phyloP scores from a whole-genome alignment of 163 green algal species.

The Scenedesmus sp. region DNA sequence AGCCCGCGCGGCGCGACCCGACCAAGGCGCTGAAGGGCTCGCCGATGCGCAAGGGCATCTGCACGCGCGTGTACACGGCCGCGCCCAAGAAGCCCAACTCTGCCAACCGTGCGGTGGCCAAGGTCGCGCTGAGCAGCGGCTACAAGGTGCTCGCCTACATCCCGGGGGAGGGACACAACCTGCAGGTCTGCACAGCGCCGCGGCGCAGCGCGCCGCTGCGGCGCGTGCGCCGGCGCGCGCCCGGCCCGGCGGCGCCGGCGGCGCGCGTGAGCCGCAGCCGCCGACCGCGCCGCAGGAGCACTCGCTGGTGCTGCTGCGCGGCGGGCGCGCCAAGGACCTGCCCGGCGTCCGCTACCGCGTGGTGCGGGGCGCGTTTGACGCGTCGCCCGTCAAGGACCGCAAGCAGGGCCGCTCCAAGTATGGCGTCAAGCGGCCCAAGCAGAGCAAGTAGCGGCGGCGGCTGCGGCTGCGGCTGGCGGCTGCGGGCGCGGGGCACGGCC shows the following conservation, averaged over 20 bases:
- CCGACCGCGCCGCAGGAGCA: slow-evolving; percentile 75
- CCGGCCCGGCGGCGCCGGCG: no score
- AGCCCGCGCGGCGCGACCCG: slow-evolving; percentile 36
- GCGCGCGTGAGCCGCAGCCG: no score
- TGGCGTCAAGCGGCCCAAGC: slow-evolving; percentile 69
- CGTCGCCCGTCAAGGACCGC: slow-evolving; percentile 74
- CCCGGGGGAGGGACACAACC: slow-evolving; percentile 66
- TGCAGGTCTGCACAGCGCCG: slow-evolving; percentile 25
- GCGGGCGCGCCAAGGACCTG: slow-evolving; percentile 85
- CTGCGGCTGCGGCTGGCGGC: no score
- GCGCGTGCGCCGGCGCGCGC: no score
- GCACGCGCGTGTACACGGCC: slow-evolving; percentile 84
- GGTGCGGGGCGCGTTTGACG: slow-evolving; percentile 82
- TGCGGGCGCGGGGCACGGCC: no score
- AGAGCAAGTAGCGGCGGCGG: no score
- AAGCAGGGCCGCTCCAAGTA: slow-evolving; percentile 83
- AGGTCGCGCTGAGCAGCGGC: slow-evolving; percentile 81
- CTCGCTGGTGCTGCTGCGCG: slow-evolving; percentile 82
- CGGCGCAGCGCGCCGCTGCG: neutral
- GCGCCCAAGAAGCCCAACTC: slow-evolving; percentile 96
- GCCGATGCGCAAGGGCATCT: slow-evolving; percentile 59
- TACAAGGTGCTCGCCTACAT: slow-evolving; percentile 87
- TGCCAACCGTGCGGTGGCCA: slow-evolving; percentile 85
- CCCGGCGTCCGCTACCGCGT: slow-evolving; percentile 86
- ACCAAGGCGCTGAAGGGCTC: slow-evolving; percentile 45